Evolutionary conservation across 768 basidiomycete species (phyloP), one percentile per base, ranked within the genome.

Genomic region (Xanthoconium stramineum): DNA sequence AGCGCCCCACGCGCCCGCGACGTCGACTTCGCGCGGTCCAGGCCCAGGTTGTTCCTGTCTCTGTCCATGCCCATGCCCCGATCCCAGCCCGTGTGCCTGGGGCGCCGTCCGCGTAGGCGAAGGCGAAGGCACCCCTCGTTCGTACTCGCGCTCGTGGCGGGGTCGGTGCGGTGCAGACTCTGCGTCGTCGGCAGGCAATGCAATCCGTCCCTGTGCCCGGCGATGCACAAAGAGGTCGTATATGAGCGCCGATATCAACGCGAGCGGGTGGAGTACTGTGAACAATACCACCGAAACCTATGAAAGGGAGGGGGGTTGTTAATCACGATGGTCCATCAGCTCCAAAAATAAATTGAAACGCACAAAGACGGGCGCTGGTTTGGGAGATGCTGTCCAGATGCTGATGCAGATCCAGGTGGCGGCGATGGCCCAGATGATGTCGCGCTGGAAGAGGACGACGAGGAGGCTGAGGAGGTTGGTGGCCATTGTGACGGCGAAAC

Each of bases 391-490:
- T 24, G 72, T 69, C 84, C 85, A 89, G 6, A 91, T 73, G 60
- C 83, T 83, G 20, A 85, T 75, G 56, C 83, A 83, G 20, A 88
- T 78, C 89, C 89, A 92, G 0, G 83, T 84, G 0, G 88, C 84
- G 1, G 86, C 86, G 14, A 85, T 75, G 36, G 84, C 83, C 87
- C 88, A 91, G 0, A 91, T 85, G 47, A 91, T 71, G 62, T 92
- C 91, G 3, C 80, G 74, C 1, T 84, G 75, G 1, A 80, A n/a
- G 3, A 79, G 62, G 37, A 90, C 69, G 32, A 88, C 78, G 36
- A 84, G 35, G 0, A 89, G 62, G 3, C 81, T 81, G 56, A 83
- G 53, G 42, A 83, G 37, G 66, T 95, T 92, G 5, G 85, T 82
- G 9, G 77, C 77, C 10, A 86, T 73, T 29, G 93, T 74, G 20